Conservation (phyloP, 768 basidiomycete species). For the Psilocybe sp. region DNA sequence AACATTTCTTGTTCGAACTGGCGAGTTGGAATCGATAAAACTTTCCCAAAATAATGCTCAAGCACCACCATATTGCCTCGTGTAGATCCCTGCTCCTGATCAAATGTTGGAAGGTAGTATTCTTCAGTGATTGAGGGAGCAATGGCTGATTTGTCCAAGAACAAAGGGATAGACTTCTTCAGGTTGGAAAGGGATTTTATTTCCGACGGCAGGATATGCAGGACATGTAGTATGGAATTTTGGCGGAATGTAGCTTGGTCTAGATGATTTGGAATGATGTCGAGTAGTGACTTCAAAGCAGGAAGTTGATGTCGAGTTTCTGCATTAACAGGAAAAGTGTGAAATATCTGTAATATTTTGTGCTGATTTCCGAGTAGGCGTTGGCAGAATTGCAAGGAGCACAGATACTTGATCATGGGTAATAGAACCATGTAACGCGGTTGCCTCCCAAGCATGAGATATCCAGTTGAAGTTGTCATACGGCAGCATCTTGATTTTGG, state of each 20-base stretch:
- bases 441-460: constrained; percentile 10
- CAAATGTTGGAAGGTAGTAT: constrained; percentile 16
- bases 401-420: constrained; percentile 21
- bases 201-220: constrained; percentile 1
- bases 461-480: constrained; percentile 25
- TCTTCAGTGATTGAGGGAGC: constrained; percentile 8
- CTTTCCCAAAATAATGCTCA: constrained; percentile 14
- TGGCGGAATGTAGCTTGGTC: constrained; percentile 7
- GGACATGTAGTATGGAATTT: constrained; percentile 6
- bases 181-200: constrained; percentile 1
- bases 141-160: constrained; percentile 2
- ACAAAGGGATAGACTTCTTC: background rate
- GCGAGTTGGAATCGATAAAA: constrained; percentile 12
- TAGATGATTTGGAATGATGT: constrained; percentile 3
- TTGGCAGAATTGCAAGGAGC: constrained; percentile 9
- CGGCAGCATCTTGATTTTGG: constrained; percentile 16
- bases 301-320: constrained; percentile 7
- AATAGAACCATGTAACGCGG: constrained; percentile 8
- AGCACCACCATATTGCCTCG: constrained; percentile 15
- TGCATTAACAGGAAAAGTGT: background rate
- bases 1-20: constrained; percentile 11
- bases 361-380: constrained; percentile 2
- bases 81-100: constrained; percentile 16
- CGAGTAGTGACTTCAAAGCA: constrained; percentile 2
- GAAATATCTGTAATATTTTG: background rate